Evolutionary conservation across 2,329 filamentous ascomycete species (phyloP).

Genomic region (Colletotrichum sp.): DNA sequence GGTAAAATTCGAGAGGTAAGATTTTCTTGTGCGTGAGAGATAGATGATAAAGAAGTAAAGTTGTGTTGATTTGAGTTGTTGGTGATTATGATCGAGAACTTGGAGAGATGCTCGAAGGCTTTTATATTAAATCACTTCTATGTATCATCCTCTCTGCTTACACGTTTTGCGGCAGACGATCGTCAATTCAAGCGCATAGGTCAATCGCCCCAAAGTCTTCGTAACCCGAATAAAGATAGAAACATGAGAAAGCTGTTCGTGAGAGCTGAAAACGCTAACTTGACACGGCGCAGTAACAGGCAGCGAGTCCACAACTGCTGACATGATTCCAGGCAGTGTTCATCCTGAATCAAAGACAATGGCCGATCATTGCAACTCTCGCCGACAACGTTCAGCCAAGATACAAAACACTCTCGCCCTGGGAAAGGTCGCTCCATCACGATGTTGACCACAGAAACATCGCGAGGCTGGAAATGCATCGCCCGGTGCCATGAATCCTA

Average conservation of each 20-base stretch:
- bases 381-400: not conserved
- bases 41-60: not conserved
- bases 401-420: not conserved
- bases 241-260: not conserved
- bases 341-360: not conserved
- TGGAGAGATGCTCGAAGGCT: not conserved
- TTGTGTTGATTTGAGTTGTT: not conserved
- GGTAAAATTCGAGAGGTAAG: not conserved
- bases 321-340: not conserved
- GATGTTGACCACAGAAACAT: not conserved
- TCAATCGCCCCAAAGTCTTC: not conserved
- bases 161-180: accelerated
- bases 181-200: accelerated
- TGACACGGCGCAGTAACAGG: not conserved
- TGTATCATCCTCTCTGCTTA: not conserved
- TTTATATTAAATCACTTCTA: not conserved
- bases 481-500: not conserved
- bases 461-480: not conserved
- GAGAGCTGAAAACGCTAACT: accelerated
- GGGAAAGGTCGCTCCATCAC: not conserved
- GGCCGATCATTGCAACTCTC: not conserved
- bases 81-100: not conserved
- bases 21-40: not conserved
- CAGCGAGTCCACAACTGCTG: not conserved
- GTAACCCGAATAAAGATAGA: not conserved